Conservation (phyloP, 495 filamentous ascomycete species). For the Lasiosphaeria ovina region DNA sequence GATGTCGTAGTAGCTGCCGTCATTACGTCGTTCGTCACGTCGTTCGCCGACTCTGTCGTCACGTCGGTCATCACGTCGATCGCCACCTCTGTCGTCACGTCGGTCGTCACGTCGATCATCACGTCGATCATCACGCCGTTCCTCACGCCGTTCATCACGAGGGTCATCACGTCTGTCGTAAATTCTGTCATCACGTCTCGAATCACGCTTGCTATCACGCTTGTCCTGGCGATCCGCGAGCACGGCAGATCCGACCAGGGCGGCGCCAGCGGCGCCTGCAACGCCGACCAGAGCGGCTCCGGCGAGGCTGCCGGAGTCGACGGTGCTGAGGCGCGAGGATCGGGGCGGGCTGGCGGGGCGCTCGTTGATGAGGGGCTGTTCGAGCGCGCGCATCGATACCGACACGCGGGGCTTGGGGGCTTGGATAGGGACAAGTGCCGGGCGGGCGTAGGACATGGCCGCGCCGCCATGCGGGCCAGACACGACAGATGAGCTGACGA, state of each 20-base stretch:
- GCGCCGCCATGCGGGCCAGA: slow-evolving; percentile 32
- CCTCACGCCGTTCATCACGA: slow-evolving; percentile 15
- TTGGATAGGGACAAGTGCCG: slow-evolving; percentile 42
- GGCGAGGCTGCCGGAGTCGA: slow-evolving; percentile 15
- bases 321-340: slow-evolving; percentile 10
- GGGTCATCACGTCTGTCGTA: slow-evolving; percentile 17
- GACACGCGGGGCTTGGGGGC: slow-evolving; percentile 45
- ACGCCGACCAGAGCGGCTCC: slow-evolving; percentile 40
- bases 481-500: slow-evolving; percentile 46
- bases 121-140: slow-evolving; percentile 15
- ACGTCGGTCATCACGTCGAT: slow-evolving; percentile 22
- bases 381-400: slow-evolving; percentile 41
- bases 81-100: slow-evolving; percentile 17
- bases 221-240: slow-evolving; percentile 40
- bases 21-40: slow-evolving; percentile 17
- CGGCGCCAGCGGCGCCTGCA: slow-evolving; percentile 35
- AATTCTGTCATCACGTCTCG: slow-evolving; percentile 16
- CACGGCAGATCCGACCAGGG: slow-evolving; percentile 38
- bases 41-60: slow-evolving; percentile 17
- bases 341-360: slow-evolving; percentile 2
- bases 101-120: slow-evolving; percentile 18
- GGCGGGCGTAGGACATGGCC: slow-evolving; percentile 19
- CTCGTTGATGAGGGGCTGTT: slow-evolving; percentile 24
- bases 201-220: slow-evolving; percentile 8
- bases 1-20: slow-evolving; percentile 11